Evolutionary conservation across 495 filamentous ascomycete genomes (phyloP), one percentile per base, ranked within the genome.

Genomic region (Aspergillus wentii): DNA sequence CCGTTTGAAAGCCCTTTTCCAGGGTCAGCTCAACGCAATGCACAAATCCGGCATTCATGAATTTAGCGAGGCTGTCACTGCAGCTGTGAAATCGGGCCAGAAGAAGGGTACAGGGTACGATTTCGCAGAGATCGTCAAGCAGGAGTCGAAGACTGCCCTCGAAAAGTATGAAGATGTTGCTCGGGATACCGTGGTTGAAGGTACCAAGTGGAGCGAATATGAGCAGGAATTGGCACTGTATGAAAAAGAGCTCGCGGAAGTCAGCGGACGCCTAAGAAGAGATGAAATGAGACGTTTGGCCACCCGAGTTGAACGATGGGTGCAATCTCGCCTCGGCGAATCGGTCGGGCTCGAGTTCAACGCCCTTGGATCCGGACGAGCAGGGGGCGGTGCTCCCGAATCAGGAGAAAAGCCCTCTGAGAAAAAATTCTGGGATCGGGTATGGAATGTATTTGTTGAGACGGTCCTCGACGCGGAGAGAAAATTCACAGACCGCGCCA

Each of bases 241-340:
- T 46, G 68, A 77, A 44, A 91, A 92, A 53, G 92, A 97, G 29
- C 72, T 98, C 14, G 82, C 89, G 41, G 85, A 92, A 46, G 86
- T 91, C 46, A 92, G 87, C 43, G 71, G 74, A 17, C 76, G 82
- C 11, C 68, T 98, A 44, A 75, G 92, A 34, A 85, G 86, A 46
- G 92, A 98, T 49, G 92, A 98, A 62, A 95, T 98, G 88, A 76
- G 90, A 37, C 82, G 92, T 10, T 70, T 98, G 33, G 92, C 92
- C 1, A 87, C 77, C 13, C 77, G 92, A 10, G 82, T 95, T 19
- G 92, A 98, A 65, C 78, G 90, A 31, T 95, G 88, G 84, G 92
- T 98, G 39, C 80, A 81, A 48, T 85, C 85, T 42, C 80, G 89
- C 15, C 72, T 98, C 7, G 79, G 78, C 19, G 94, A 98, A 55